phyloP scores from a whole-genome alignment of 192 early-diverging fungal genomes.

The Geranomyces variabilis region DNA sequence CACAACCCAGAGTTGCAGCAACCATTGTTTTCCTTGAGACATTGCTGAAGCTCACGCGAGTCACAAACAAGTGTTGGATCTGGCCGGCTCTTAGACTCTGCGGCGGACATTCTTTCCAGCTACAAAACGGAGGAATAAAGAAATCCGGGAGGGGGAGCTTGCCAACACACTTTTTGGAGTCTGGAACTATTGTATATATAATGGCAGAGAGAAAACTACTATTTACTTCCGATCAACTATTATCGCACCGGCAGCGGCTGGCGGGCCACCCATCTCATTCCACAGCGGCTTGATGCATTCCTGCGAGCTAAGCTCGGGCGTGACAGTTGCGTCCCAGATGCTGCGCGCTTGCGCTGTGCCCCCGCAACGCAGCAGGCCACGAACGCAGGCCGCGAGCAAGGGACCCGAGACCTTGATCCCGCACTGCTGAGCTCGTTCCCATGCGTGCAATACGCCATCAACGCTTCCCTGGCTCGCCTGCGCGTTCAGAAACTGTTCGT shows the following conservation, averaged over 20 bases:
- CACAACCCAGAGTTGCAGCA: background rate
- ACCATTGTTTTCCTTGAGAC: conserved; percentile 57
- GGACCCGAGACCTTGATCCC: background rate
- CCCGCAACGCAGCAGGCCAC: background rate
- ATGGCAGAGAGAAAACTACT: too few relatives aligned
- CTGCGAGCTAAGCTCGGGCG: background rate
- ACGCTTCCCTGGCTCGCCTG: background rate
- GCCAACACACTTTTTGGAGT: too few relatives aligned
- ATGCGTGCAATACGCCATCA: background rate
- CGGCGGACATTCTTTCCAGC: too few relatives aligned
- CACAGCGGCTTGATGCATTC: background rate
- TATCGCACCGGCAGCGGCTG: too few relatives aligned
- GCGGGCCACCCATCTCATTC: background rate
- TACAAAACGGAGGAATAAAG: too few relatives aligned
- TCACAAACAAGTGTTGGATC: conserved; percentile 49
- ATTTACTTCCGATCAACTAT: too few relatives aligned
- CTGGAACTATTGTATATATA: too few relatives aligned
- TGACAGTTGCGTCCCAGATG: background rate
- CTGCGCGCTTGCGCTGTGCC: background rate
- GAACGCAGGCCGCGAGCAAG: background rate
- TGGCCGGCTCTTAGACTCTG: background rate
- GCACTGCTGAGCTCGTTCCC: background rate
- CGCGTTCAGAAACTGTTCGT: background rate
- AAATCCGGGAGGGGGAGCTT: too few relatives aligned
- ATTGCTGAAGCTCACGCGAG: conserved; percentile 60